Conservation (phyloP, 2,329 filamentous ascomycete genomes). For the Fusarium veterinarium region DNA sequence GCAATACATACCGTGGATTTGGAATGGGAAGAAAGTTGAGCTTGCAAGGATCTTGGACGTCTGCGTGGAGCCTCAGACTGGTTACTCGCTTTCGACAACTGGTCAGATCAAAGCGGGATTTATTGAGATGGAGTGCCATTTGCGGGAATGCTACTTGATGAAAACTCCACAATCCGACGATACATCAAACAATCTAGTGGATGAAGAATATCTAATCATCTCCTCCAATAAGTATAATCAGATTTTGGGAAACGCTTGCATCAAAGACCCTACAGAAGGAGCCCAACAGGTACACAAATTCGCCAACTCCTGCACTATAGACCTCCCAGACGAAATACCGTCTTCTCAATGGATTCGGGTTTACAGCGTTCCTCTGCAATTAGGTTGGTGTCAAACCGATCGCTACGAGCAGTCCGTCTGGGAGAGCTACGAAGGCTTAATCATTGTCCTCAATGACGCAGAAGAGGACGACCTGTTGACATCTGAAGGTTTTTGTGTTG, state of each 20-base stretch:
- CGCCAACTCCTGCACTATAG: not conserved
- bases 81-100: not conserved
- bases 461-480: fast-evolving
- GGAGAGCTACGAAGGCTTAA: conserved; percentile 4
- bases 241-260: fast-evolving
- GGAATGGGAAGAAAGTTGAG: not conserved
- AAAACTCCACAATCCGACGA: fast-evolving
- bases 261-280: fast-evolving
- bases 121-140: not conserved
- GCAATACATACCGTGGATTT: not conserved
- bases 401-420: conserved; percentile 5
- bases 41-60: not conserved
- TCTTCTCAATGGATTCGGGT: not conserved
- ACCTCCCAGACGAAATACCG: not conserved
- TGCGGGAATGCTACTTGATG: not conserved
- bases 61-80: not conserved
- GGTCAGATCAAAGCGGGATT: not conserved
- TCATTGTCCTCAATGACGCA: not conserved
- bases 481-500: fast-evolving
- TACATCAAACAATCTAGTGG: fast-evolving
- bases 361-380: not conserved
- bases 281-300: not conserved
- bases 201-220: fast-evolving
- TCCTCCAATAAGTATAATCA: not conserved
- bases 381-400: conserved; percentile 1